Evolutionary conservation across 73 alveolate genomes (phyloP).

Genomic region (Breviolum minutum): DNA sequence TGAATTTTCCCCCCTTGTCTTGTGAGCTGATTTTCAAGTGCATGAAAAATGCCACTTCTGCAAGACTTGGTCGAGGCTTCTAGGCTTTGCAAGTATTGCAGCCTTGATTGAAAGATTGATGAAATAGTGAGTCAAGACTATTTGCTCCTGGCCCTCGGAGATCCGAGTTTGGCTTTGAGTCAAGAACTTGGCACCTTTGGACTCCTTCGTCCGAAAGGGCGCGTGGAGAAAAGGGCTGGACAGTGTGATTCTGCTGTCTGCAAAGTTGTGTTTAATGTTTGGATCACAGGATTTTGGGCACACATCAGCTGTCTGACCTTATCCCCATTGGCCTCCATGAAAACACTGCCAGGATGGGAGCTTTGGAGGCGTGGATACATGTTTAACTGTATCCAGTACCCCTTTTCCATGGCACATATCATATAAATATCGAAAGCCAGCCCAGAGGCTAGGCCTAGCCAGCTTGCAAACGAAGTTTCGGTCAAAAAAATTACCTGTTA

Average conservation of each 20-base stretch:
- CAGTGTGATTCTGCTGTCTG: neutral
- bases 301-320: no score
- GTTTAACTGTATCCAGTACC: no score
- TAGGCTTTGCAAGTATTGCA: neutral
- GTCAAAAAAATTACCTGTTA: neutral
- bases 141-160: conserved; percentile 14
- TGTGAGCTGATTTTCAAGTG: conserved; percentile 12
- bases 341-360: no score
- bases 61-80: neutral
- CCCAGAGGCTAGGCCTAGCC: no score
- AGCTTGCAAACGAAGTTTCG: no score
- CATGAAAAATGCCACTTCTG: neutral
- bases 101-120: neutral
- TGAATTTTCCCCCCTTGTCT: neutral
- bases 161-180: neutral
- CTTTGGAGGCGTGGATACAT: no score
- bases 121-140: neutral
- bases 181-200: neutral
- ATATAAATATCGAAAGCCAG: no score
- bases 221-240: neutral
- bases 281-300: no score
- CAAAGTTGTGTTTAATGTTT: no score
- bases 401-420: no score
- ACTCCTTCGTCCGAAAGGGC: conserved; percentile 55
- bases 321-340: no score